phyloP scores from a whole-genome alignment of 441 rosid species.

The Eruca vesicaria region DNA sequence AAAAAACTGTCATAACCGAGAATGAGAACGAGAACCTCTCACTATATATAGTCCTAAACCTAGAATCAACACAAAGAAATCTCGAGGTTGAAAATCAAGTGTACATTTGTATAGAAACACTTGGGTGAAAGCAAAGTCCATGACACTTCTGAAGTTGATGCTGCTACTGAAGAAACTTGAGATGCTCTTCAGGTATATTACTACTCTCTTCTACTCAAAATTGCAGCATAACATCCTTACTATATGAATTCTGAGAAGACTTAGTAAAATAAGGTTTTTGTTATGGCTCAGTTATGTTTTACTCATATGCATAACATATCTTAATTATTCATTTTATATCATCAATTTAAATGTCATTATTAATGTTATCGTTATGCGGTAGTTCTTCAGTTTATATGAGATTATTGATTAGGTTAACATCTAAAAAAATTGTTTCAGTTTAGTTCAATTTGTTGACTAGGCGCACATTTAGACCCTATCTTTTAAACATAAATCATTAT shows the following conservation, averaged over 20 bases:
- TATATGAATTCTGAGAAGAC: neutral
- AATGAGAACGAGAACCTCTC: neutral
- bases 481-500: neutral
- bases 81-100: constrained; percentile 41
- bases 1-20: neutral
- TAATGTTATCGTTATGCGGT: too few species aligned
- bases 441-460: too few species aligned
- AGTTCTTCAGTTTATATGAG: too few species aligned
- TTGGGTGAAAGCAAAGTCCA: constrained; percentile 32
- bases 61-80: constrained; percentile 13
- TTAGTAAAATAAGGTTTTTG: neutral
- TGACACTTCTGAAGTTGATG: constrained; percentile 30
- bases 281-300: neutral
- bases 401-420: too few species aligned
- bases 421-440: too few species aligned
- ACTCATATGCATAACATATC: neutral
- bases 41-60: constrained; percentile 33
- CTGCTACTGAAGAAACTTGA: constrained; percentile 21
- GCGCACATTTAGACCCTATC: too few species aligned
- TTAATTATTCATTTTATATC: neutral
- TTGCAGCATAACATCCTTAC: too few species aligned
- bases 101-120: constrained; percentile 39
- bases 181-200: constrained; percentile 12
- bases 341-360: neutral
- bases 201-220: too few species aligned